A percentile compares a stretch with the other conserved stretches of the same genome.
Conservation (phyloP, 768 basidiomycete genomes). For the Phylloporus scabripes region DNA sequence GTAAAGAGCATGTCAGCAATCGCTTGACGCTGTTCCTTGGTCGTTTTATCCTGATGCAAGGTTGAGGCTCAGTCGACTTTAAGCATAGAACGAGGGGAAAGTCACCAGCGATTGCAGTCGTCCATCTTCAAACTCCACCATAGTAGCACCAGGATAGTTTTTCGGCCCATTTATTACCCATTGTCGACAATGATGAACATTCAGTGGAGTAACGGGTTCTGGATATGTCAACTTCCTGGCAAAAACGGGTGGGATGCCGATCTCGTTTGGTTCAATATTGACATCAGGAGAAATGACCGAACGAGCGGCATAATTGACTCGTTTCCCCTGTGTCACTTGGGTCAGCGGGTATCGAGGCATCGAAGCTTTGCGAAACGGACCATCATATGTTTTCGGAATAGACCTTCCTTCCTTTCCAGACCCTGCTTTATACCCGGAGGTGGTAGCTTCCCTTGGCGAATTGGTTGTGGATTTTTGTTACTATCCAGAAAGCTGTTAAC, state of each 20-base stretch:
- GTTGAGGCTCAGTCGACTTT: conserved; percentile 3
- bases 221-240: conserved; percentile 96
- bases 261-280: conserved; percentile 98
- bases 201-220: conserved; percentile 90
- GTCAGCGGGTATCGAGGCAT: not conserved
- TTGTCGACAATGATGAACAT: conserved; percentile 83
- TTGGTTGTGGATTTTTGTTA: conserved; percentile 85
- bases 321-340: conserved; percentile 69
- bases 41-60: conserved; percentile 65
- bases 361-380: conserved; percentile 38
- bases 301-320: conserved; percentile 97
- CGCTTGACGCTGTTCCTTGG: conserved; percentile 85
- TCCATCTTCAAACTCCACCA: conserved; percentile 96
- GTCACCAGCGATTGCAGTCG: conserved; percentile 73
- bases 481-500: conserved; percentile 98
- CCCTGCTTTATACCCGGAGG: conserved; percentile 94
- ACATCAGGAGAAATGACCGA: conserved; percentile 99
- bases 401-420: conserved; percentile 96
- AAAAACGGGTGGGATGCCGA: conserved; percentile 96
- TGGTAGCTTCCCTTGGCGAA: conserved; percentile 83
- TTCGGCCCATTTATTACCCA: conserved; percentile 88
- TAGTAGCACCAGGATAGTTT: conserved; percentile 86
- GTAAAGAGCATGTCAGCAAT: conserved; percentile 94
- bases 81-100: not conserved
- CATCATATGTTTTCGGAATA: conserved; percentile 99